Percentiles rank a stretch among this genome's conserved stretches.
Evolutionary conservation across 768 basidiomycete species (phyloP).

Genomic region (Amanita subjunquillea): DNA sequence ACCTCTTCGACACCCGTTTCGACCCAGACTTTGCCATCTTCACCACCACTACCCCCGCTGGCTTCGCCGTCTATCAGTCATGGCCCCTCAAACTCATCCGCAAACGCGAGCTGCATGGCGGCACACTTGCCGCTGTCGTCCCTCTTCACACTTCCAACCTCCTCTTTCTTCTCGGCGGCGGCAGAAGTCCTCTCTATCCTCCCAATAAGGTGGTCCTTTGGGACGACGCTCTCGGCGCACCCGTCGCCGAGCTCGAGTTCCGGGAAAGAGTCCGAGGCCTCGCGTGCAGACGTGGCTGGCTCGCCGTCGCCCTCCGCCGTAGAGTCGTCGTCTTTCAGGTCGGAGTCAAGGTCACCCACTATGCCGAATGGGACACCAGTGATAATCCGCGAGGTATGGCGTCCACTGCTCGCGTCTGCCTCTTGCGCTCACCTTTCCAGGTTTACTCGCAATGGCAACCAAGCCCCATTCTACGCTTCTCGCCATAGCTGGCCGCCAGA

Average conservation of each 20-base stretch:
- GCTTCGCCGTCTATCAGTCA: constrained; percentile 75
- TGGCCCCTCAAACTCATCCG: constrained; percentile 69
- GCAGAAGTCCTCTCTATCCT: constrained; percentile 80
- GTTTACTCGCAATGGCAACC: constrained; percentile 74
- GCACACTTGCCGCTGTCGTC: constrained; percentile 66
- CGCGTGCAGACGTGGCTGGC: constrained; percentile 74
- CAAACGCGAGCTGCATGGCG: constrained; percentile 74
- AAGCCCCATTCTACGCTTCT: constrained; percentile 72
- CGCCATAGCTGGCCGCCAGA: constrained; percentile 75
- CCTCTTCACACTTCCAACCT: constrained; percentile 78
- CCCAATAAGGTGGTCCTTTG: constrained; percentile 88
- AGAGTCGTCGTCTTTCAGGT: constrained; percentile 75
- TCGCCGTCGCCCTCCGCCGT: constrained; percentile 70
- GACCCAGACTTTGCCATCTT: constrained; percentile 77
- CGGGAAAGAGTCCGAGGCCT: constrained; percentile 74
- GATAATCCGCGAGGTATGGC: constrained; percentile 72
- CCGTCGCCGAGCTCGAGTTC: constrained; percentile 86
- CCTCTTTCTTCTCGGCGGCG: constrained; percentile 80
- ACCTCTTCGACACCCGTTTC: constrained; percentile 69
- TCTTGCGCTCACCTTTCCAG: constrained; percentile 20
- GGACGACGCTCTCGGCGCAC: constrained; percentile 69
- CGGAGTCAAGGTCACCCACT: constrained; percentile 48
- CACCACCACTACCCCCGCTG: constrained; percentile 67
- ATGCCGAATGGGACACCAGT: constrained; percentile 77
- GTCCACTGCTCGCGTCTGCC: neutral